Percentiles rank a stretch among this genome's conserved stretches.
Evolutionary conservation across 192 early-diverging fungal species (phyloP).

Genomic region (Globomyces pollinis-pini): DNA sequence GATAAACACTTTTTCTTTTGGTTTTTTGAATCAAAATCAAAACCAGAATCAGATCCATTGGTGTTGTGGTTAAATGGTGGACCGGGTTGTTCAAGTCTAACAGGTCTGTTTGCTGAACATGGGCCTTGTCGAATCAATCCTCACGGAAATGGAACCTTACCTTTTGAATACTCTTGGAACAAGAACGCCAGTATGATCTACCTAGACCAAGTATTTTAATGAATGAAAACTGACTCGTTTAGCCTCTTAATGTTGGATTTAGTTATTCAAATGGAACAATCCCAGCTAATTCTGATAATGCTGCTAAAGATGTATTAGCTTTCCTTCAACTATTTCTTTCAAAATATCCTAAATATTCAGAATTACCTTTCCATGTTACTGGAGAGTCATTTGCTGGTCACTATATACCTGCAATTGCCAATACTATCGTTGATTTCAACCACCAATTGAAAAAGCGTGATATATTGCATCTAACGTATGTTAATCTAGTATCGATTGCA

Average conservation of each 20-base stretch:
- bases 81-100: slow-evolving; percentile 66
- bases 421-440: slow-evolving; percentile 73
- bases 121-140: slow-evolving; percentile 79
- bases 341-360: slow-evolving; percentile 71
- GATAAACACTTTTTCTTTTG: slow-evolving; percentile 81
- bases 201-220: slow-evolving; percentile 29
- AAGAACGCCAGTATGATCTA: slow-evolving; percentile 67
- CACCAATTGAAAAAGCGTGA: slow-evolving; percentile 30
- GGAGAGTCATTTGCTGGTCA: slow-evolving; percentile 61
- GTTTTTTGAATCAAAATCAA: slow-evolving; percentile 90
- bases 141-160: slow-evolving; percentile 56
- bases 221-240: neutral
- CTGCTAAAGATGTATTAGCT: slow-evolving; percentile 81
- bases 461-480: slow-evolving; percentile 11
- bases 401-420: slow-evolving; percentile 86
- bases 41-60: slow-evolving; percentile 66
- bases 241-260: slow-evolving; percentile 61
- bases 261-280: slow-evolving; percentile 59
- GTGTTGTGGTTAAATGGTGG: slow-evolving; percentile 72
- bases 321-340: slow-evolving; percentile 90
- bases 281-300: slow-evolving; percentile 64
- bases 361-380: slow-evolving; percentile 75
- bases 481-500: slow-evolving; percentile 41
- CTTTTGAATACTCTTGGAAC: slow-evolving; percentile 83
- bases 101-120: slow-evolving; percentile 68